Percentiles rank a stretch among this genome's conserved stretches.
phyloP scores from a whole-genome alignment of 805 yeast genomes.

The Lachancea fermentati region DNA sequence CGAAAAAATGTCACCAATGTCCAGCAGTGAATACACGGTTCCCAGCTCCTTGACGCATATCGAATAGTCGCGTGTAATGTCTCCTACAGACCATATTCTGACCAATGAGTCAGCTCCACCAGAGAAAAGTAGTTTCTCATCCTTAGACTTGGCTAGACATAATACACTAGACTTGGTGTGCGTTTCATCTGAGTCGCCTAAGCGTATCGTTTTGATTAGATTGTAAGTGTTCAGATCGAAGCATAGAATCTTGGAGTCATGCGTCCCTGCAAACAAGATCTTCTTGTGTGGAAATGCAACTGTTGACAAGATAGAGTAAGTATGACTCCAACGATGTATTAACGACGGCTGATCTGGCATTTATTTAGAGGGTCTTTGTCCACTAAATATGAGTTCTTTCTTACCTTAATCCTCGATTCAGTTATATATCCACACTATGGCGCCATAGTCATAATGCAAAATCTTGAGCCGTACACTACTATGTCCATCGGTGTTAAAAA shows the following conservation, averaged over 20 bases:
- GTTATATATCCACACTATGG: too few relatives aligned
- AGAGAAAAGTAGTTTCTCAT: conserved; percentile 60
- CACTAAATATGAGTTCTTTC: too few relatives aligned
- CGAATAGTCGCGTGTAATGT: conserved; percentile 8
- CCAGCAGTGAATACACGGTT: conserved; percentile 76
- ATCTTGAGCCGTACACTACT: too few relatives aligned
- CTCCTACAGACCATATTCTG: conserved; percentile 70
- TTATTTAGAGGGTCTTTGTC: too few relatives aligned
- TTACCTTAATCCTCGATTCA: too few relatives aligned
- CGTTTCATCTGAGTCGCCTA: conserved; percentile 38
- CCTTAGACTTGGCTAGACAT: conserved; percentile 51
- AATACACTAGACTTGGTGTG: conserved; percentile 45
- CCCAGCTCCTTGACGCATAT: conserved; percentile 43
- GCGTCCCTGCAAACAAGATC: conserved; percentile 83
- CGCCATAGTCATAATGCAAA: too few relatives aligned
- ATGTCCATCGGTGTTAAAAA: too few relatives aligned
- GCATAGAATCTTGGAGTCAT: conserved; percentile 71
- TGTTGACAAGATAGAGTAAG: conserved; percentile 67
- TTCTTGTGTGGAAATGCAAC: conserved; percentile 53
- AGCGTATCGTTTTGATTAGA: conserved; percentile 36
- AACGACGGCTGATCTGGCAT: conserved; percentile 24
- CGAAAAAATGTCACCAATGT: conserved; percentile 91
- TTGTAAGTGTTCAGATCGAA: conserved; percentile 64
- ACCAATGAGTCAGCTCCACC: conserved; percentile 90
- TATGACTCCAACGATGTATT: conserved; percentile 72